Base-by-base conservation (phyloP, 1,284 basidiomycete species). In the Phenoliferia sp. region DNA sequence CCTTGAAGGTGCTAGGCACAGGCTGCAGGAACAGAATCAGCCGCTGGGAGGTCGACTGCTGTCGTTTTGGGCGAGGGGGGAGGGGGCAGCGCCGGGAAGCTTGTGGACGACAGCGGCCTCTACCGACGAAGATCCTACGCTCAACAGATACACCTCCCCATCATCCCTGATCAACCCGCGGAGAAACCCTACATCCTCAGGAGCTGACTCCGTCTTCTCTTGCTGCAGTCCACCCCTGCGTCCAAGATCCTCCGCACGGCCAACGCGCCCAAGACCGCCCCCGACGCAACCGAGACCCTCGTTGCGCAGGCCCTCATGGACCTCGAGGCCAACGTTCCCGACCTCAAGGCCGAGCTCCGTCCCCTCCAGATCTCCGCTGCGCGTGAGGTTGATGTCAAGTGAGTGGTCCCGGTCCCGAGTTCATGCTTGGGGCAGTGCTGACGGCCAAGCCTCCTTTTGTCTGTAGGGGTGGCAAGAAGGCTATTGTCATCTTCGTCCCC, bases 371-470 rank as follows among this genome's bases (percentile, higher is more conserved):
- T 99, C 83, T 95, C 93, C 76, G 91, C 94, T 75, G 96, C 95
- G 72, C 92, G 92, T 79, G 96, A 99, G 84, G 90, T 99, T 77
- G 96, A 99, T 81, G 95, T 99, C 78, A 94, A 94, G 80, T 96
- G 95, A 76, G 39, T 22, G 15, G 39, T 22, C 15, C 39, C 22
- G 15, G 39, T 44, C 39, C 39, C 15, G 22, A 12, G 39, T 12
- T 44, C 39, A 44, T 15, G 22, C 12, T 12, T 44, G 39, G 22
- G 39, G 39, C 39, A 44, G 39, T 44, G 39, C 39, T 44, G 39
- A 44, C 39, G 93, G 92, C 79, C 39, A 15, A 22, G 39, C 12
- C 39, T 44, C 39, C n/a, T n/a, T n/a, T n/a, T n/a, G n/a, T n/a
- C n/a, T n/a, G 39, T 22, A 44, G 39, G 39, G 56, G 56, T 58